Evolutionary conservation across 1,284 basidiomycete genomes (phyloP).

Genomic region (Moniliella sp.): DNA sequence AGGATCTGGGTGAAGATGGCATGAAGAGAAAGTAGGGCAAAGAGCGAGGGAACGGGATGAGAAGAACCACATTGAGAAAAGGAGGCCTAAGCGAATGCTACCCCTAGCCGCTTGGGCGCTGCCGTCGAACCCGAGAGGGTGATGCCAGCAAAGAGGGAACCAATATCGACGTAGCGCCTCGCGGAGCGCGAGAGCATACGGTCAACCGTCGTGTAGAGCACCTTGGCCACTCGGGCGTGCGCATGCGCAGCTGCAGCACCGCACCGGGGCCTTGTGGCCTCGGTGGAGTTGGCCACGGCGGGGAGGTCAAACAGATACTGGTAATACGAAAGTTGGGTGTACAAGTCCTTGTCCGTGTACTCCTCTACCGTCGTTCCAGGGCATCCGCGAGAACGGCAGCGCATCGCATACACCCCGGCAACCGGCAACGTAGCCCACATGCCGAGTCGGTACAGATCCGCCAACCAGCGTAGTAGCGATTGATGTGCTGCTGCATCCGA

Average conservation of each 20-base stretch:
- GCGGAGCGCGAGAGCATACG: conserved; percentile 21
- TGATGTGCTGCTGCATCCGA: conserved; percentile 56
- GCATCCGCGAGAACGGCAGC: conserved; percentile 20
- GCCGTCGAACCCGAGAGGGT: no score
- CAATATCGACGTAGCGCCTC: conserved; percentile 22
- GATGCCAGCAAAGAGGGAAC: conserved; percentile 12
- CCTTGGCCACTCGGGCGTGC: conserved; percentile 1
- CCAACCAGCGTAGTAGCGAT: conserved; percentile 70
- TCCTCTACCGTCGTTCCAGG: conserved; percentile 8
- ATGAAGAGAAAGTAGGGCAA: no score
- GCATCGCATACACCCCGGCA: conserved; percentile 73
- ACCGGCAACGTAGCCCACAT: conserved; percentile 62
- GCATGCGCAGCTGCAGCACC: not conserved
- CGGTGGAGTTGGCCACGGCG: conserved; percentile 1
- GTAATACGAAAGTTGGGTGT: conserved; percentile 26
- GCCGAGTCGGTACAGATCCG: conserved; percentile 64
- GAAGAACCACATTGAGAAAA: no score
- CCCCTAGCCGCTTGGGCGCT: no score
- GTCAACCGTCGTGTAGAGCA: conserved; percentile 7
- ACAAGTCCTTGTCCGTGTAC: conserved; percentile 26
- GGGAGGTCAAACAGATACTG: conserved; percentile 16
- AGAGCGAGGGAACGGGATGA: no score
- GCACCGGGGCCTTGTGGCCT: not conserved
- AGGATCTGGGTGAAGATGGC: no score
- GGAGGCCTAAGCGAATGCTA: no score